A percentile compares a stretch with the other conserved stretches of the same genome.
Evolutionary conservation across 768 basidiomycete species (phyloP).

Genomic region (Russula virescens): DNA sequence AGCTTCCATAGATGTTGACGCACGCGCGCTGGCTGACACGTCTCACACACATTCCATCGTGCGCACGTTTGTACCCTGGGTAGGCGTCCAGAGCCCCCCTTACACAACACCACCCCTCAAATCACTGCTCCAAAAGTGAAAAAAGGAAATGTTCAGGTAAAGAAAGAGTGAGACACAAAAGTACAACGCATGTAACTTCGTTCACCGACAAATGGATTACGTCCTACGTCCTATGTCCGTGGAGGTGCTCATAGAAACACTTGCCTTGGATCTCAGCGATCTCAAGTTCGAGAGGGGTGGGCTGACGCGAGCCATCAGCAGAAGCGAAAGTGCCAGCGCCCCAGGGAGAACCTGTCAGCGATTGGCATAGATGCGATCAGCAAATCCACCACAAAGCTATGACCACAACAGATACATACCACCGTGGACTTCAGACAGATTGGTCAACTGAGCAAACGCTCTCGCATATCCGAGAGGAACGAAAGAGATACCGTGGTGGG

Average conservation of each 20-base stretch:
- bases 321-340: constrained; percentile 64
- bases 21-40: too few relatives aligned
- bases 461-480: constrained; percentile 69
- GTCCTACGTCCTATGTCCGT: constrained; percentile 30
- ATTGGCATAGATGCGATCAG: neutral
- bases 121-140: neutral
- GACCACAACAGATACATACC: constrained; percentile 38
- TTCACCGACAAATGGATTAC: neutral
- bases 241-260: constrained; percentile 43
- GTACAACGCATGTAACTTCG: neutral
- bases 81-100: too few relatives aligned
- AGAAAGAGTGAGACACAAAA: neutral
- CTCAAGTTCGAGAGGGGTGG: constrained; percentile 45
- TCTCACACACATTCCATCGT: too few relatives aligned
- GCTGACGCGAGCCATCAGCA: constrained; percentile 42
- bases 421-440: constrained; percentile 48
- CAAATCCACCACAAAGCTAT: neutral
- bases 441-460: constrained; percentile 39
- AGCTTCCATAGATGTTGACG: too few relatives aligned
- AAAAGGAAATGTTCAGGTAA: too few relatives aligned
- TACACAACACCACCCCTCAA: neutral
- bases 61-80: too few relatives aligned
- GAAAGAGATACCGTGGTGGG: constrained; percentile 67
- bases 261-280: constrained; percentile 48
- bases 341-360: constrained; percentile 58